phyloP scores from a whole-genome alignment of 2,329 filamentous ascomycete genomes.

The Lachnellula suecica region DNA sequence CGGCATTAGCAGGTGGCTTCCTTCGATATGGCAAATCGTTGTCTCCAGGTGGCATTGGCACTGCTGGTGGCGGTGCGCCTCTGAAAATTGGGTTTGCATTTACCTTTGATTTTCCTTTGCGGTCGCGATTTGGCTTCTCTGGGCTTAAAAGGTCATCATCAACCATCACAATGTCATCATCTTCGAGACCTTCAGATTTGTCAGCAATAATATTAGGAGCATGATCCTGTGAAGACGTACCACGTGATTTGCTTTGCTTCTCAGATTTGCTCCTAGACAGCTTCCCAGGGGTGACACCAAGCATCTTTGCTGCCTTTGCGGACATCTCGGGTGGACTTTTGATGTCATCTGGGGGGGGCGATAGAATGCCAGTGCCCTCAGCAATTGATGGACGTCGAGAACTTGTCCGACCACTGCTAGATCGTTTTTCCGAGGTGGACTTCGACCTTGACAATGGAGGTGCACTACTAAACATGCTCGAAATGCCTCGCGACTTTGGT shows the following conservation, averaged over 20 bases:
- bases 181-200: slow-evolving; percentile 29
- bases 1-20: slow-evolving; percentile 37
- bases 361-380: slow-evolving; percentile 60
- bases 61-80: slow-evolving; percentile 26
- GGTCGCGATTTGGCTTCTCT: slow-evolving; percentile 47
- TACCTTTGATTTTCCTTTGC: slow-evolving; percentile 43
- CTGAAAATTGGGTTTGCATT: slow-evolving; percentile 23
- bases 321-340: slow-evolving; percentile 53
- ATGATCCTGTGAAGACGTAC: slow-evolving; percentile 25
- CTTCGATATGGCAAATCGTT: slow-evolving; percentile 28
- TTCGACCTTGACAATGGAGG: slow-evolving; percentile 68
- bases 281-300: slow-evolving; percentile 56
- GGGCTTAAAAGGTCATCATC: slow-evolving; percentile 43
- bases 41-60: slow-evolving; percentile 31
- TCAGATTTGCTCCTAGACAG: slow-evolving; percentile 47
- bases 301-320: slow-evolving; percentile 75
- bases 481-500: slow-evolving; percentile 44
- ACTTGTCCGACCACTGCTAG: slow-evolving; percentile 53
- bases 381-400: slow-evolving; percentile 71
- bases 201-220: slow-evolving; percentile 16
- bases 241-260: slow-evolving; percentile 46
- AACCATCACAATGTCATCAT: slow-evolving; percentile 52
- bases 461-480: slow-evolving; percentile 67
- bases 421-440: slow-evolving; percentile 64
- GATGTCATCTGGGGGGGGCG: slow-evolving; percentile 70